phyloP scores from a whole-genome alignment of 192 early-diverging fungal species.

The Funneliformis mosseae region DNA sequence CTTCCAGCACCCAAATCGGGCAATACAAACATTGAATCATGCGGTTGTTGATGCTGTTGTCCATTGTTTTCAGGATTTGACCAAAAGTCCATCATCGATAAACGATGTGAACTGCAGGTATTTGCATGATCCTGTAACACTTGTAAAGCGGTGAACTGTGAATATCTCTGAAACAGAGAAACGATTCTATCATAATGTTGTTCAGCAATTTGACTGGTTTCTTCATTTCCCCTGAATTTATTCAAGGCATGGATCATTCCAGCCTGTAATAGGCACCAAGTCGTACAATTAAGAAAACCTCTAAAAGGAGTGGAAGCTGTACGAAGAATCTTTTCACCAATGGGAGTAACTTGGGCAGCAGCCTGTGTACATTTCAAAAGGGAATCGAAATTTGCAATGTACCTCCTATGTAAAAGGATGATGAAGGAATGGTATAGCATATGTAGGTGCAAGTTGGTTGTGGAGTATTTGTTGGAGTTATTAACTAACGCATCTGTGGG shows the following conservation, averaged over 20 bases:
- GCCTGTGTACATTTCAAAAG: slow-evolving; percentile 1
- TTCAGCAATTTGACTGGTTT: neutral
- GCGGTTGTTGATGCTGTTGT: neutral
- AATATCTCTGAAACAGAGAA: neutral
- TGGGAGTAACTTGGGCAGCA: neutral
- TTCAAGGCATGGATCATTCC: slow-evolving; percentile 28
- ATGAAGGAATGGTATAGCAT: slow-evolving; percentile 25
- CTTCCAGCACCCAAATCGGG: neutral
- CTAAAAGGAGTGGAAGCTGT: slow-evolving; percentile 5
- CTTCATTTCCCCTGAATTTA: neutral
- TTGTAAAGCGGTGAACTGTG: slow-evolving; percentile 7
- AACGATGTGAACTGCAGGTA: slow-evolving; percentile 15
- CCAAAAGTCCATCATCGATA: slow-evolving; percentile 18
- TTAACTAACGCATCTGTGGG: neutral
- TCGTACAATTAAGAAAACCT: slow-evolving; percentile 26
- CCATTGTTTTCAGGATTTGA: neutral
- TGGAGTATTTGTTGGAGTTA: neutral
- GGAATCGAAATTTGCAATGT: slow-evolving; percentile 16
- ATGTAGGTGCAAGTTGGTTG: neutral
- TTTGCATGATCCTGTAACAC: slow-evolving; percentile 24
- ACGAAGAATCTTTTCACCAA: neutral
- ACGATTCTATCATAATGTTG: slow-evolving; percentile 25
- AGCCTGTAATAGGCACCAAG: slow-evolving; percentile 31
- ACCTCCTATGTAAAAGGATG: slow-evolving; percentile 8
- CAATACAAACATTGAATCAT: neutral